Base-by-base conservation (phyloP, 352 stramenopile species). In the Phytophthora nicotianae region DNA sequence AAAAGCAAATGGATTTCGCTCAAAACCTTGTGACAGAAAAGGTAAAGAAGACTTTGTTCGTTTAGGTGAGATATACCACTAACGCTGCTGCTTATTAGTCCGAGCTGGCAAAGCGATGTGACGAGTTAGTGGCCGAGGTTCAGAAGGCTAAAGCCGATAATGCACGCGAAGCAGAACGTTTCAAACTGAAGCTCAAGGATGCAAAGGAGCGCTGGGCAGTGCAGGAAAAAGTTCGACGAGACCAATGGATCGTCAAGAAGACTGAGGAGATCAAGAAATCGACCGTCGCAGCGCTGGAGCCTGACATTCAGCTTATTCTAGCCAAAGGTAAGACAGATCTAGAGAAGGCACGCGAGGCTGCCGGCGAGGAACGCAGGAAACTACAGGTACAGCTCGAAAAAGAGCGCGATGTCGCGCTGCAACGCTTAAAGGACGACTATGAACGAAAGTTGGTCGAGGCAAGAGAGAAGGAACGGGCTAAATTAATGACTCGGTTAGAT, bases 261-360 rank as follows among this genome's bases (percentile, higher is more conserved):
- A 94, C 83, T 1, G 85, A 91, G 40, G 85, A 94, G 62, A 91
- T 92, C 61, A 94, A 94, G 65, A 94, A 92, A 50, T 86, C 77
- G 27, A 92, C 85, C 0, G 76, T 94, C 17, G 81, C 86, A 43
- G 83, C 85, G 5, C 56, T 94, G 16, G 85, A 94, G 50, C 83
- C 85, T 0, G 83, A 94, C 49, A 90, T 94, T 47, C 85, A 94
- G 47, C 75, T 83, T 16, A 94, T 94, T 62, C 69, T 94, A 23
- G 65, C 80, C 4, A 89, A 89, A 49, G 81, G 83, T 23, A 94
- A 90, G 67, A 78, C 70, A 14, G 84, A 91, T 35, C 47, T 91
- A 6, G 79, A 91, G 11, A 86, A 81, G 13, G 79, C 72, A 1
- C 71, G 81, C 14, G 85, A 93, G 11, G 59, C 68, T 3, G 82